phyloP scores from a whole-genome alignment of 768 basidiomycete genomes.

The Collybia sp. region DNA sequence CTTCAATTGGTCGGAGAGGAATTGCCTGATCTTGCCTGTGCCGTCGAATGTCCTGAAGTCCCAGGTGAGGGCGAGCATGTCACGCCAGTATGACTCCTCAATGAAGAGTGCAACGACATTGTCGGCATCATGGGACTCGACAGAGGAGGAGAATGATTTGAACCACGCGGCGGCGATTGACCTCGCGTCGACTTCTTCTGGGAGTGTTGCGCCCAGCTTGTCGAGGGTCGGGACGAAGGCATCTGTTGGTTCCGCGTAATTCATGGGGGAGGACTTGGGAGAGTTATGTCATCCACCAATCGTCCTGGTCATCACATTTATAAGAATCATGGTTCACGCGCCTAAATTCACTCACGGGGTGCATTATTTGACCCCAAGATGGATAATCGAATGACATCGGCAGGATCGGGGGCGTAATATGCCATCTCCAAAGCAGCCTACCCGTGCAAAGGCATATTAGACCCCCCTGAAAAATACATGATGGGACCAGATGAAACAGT shows the following conservation, averaged over 20 bases:
- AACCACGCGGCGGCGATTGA: constrained; percentile 26
- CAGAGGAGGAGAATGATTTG: constrained; percentile 10
- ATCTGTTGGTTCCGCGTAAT: constrained; percentile 7
- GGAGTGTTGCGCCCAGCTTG: constrained; percentile 15
- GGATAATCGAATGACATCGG: too few species aligned
- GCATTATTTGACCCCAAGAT: too few species aligned
- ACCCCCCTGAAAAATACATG: too few species aligned
- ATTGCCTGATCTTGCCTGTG: constrained; percentile 24
- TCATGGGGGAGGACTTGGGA: too few species aligned
- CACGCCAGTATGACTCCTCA: constrained; percentile 39
- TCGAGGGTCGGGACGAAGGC: constrained; percentile 23
- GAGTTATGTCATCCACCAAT: too few species aligned
- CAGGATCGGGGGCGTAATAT: too few species aligned
- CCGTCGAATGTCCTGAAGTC: constrained; percentile 45
- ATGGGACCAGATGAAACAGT: too few species aligned
- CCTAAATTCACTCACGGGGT: too few species aligned
- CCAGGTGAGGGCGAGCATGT: constrained; percentile 48
- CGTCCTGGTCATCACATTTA: too few species aligned
- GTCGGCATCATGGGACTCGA: constrained; percentile 10
- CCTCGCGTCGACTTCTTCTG: constrained; percentile 15
- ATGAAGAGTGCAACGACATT: constrained; percentile 15
- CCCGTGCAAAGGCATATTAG: too few species aligned
- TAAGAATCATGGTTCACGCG: too few species aligned
- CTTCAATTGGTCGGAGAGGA: constrained; percentile 34
- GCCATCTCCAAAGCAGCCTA: too few species aligned